Evolutionary conservation across 2,329 filamentous ascomycete genomes (phyloP).

Genomic region (Talaromyces sp.): DNA sequence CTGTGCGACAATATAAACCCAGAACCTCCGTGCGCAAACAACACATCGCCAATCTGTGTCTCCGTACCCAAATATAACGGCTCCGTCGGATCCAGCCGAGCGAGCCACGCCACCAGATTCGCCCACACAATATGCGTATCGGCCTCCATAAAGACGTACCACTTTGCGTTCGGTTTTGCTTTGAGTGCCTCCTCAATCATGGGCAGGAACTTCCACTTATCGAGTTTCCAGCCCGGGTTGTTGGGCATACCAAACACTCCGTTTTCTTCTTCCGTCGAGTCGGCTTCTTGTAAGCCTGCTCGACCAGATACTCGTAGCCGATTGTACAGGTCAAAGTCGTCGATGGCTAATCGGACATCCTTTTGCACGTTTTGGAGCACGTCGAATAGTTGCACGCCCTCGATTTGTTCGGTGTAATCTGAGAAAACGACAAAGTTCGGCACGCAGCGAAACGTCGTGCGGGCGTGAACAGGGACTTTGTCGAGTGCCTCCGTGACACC

Average conservation of each 20-base stretch:
- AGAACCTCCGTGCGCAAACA: slow-evolving; percentile 53
- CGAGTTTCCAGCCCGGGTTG: slow-evolving; percentile 50
- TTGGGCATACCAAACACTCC: slow-evolving; percentile 42
- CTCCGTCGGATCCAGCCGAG: slow-evolving; percentile 46
- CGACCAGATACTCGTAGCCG: slow-evolving; percentile 44
- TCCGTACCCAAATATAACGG: slow-evolving; percentile 54
- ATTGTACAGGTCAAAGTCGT: slow-evolving; percentile 53
- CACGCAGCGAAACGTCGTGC: slow-evolving; percentile 54
- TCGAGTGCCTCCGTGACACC: slow-evolving; percentile 55
- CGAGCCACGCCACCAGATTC: slow-evolving; percentile 53
- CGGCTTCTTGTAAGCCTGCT: slow-evolving; percentile 38
- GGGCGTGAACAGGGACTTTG: slow-evolving; percentile 54
- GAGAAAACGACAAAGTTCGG: slow-evolving; percentile 57
- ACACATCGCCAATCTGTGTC: slow-evolving; percentile 48
- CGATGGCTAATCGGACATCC: slow-evolving; percentile 37
- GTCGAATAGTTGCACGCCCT: slow-evolving; percentile 50
- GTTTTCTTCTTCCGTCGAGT: slow-evolving; percentile 38
- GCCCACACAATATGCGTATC: slow-evolving; percentile 57
- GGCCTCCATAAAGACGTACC: slow-evolving; percentile 59
- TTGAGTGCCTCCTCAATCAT: slow-evolving; percentile 50
- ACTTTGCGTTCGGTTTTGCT: slow-evolving; percentile 48
- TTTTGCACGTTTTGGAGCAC: slow-evolving; percentile 46
- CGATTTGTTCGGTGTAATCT: slow-evolving; percentile 53
- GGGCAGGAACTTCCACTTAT: slow-evolving; percentile 58
- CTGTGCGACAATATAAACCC: slow-evolving; percentile 52